Conservation (phyloP, 2,329 filamentous ascomycete species). For the Calcarisporium arbuscula region DNA sequence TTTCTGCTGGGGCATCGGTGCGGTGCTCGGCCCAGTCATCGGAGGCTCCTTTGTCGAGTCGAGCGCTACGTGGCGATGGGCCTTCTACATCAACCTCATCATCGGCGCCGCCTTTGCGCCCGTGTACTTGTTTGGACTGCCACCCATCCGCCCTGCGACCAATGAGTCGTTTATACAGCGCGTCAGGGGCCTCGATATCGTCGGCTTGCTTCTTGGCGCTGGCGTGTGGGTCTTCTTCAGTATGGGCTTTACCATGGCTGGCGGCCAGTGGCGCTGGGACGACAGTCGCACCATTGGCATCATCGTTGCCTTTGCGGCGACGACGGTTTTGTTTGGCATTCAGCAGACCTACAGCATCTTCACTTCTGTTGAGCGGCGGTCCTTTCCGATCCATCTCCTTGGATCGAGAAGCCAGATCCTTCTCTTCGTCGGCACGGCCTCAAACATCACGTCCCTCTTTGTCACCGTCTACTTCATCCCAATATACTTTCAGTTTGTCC, state of each 20-base stretch:
- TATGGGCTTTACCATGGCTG: conserved; percentile 43
- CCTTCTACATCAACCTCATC: conserved; percentile 48
- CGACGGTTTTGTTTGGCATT: conserved; percentile 11
- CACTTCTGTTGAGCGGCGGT: conserved; percentile 1
- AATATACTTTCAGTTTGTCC: conserved; percentile 13
- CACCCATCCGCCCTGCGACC: too few species aligned
- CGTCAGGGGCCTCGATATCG: too few species aligned
- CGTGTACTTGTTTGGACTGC: conserved; percentile 4
- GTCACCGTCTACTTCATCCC: conserved; percentile 12
- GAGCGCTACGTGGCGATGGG: conserved; percentile 32
- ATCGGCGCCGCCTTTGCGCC: conserved; percentile 16
- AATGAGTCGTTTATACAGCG: too few species aligned
- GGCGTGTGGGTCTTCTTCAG: conserved; percentile 18
- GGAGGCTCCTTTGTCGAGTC: conserved; percentile 34
- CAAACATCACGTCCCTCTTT: conserved; percentile 4
- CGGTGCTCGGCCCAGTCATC: conserved; percentile 34
- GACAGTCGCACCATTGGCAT: conserved; percentile 35
- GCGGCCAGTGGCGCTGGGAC: conserved; percentile 38
- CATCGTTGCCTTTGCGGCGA: conserved; percentile 33
- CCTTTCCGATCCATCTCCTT: conserved; percentile 4
- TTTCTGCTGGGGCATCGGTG: conserved; percentile 6
- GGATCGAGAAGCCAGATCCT: conserved; percentile 8
- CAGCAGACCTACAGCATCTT: conserved; percentile 4
- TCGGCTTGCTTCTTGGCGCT: conserved; percentile 2
- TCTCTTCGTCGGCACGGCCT: conserved; percentile 9